phyloP scores from a whole-genome alignment of 345 rosid genomes.

The Moringa oleifera region DNA sequence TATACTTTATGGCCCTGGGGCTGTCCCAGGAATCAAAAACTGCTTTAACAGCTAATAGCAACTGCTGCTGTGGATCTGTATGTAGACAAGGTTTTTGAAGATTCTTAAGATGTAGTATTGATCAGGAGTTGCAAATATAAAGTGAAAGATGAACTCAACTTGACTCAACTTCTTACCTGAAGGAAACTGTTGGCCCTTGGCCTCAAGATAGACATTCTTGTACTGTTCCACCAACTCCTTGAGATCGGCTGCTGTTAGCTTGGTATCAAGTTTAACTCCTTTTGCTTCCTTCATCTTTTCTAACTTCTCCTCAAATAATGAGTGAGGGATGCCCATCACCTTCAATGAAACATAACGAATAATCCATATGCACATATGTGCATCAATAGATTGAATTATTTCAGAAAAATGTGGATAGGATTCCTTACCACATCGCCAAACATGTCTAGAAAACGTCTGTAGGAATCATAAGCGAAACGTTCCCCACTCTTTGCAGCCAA shows the following conservation, averaged over 20 bases:
- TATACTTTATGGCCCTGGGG: constrained; percentile 71
- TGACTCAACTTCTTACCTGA: constrained; percentile 40
- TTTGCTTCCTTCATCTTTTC: constrained; percentile 59
- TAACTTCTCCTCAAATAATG: constrained; percentile 69
- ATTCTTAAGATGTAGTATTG: neutral
- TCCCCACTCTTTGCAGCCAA: constrained; percentile 80
- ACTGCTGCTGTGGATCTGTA: constrained; percentile 73
- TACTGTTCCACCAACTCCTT: constrained; percentile 77
- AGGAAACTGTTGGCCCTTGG: constrained; percentile 69
- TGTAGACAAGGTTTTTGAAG: neutral
- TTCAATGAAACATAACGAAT: constrained; percentile 16
- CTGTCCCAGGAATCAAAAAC: constrained; percentile 97
- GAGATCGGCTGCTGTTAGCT: constrained; percentile 67
- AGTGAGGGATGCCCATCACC: constrained; percentile 91
- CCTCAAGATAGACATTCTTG: constrained; percentile 65
- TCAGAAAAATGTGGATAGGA: neutral
- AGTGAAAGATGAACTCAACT: no score
- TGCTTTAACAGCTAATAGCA: constrained; percentile 61
- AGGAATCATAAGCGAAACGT: constrained; percentile 89
- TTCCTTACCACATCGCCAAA: constrained; percentile 85
- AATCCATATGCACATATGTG: constrained; percentile 3
- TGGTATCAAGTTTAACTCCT: constrained; percentile 66
- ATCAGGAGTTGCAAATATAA: neutral
- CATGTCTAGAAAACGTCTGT: constrained; percentile 91
- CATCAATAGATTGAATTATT: neutral